Percentiles rank a stretch among this genome's conserved stretches.
phyloP scores from a whole-genome alignment of 768 basidiomycete genomes.

The Guyanaporus albipodus region DNA sequence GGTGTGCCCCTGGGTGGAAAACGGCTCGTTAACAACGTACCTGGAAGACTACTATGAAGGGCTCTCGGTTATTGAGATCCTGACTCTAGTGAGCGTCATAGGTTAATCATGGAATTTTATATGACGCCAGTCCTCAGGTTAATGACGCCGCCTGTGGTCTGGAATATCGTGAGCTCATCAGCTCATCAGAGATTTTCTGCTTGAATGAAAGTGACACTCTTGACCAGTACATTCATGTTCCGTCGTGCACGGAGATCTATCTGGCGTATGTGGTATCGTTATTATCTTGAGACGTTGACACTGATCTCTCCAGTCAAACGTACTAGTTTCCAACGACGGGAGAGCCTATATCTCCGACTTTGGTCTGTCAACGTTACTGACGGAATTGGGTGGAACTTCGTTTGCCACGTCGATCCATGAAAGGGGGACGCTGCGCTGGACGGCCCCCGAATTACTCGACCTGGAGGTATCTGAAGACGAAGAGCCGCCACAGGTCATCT shows the following conservation, averaged over 20 bases:
- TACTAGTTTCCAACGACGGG: slow-evolving; percentile 12
- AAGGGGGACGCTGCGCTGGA: slow-evolving; percentile 29
- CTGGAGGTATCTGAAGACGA: slow-evolving; percentile 11
- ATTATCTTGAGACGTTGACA: background rate
- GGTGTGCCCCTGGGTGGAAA: slow-evolving; percentile 28
- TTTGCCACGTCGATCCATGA: slow-evolving; percentile 34
- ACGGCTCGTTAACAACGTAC: slow-evolving; percentile 21
- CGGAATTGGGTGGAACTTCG: slow-evolving; percentile 35
- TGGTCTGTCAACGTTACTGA: slow-evolving; percentile 41
- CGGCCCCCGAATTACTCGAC: slow-evolving; percentile 31
- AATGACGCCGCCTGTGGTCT: slow-evolving; percentile 18
- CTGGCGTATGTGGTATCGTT: slow-evolving; percentile 16
- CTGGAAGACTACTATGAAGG: slow-evolving; percentile 10
- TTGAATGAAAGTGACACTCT: background rate
- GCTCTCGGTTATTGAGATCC: slow-evolving; percentile 6
- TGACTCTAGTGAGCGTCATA: slow-evolving; percentile 3
- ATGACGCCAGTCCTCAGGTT: slow-evolving; percentile 8
- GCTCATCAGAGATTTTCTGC: background rate
- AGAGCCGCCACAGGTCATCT: slow-evolving; percentile 4
- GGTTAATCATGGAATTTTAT: background rate
- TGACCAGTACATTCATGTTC: slow-evolving; percentile 14
- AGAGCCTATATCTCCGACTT: slow-evolving; percentile 36
- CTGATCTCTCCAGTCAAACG: slow-evolving; percentile 8
- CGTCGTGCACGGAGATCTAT: slow-evolving; percentile 17
- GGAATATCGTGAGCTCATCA: slow-evolving; percentile 13